These are phyloP conservation scores for Fusarium anguioides DNA, from an alignment of 2,329 filamentous ascomycete genomes.

Conservation along the genomic window DNA sequence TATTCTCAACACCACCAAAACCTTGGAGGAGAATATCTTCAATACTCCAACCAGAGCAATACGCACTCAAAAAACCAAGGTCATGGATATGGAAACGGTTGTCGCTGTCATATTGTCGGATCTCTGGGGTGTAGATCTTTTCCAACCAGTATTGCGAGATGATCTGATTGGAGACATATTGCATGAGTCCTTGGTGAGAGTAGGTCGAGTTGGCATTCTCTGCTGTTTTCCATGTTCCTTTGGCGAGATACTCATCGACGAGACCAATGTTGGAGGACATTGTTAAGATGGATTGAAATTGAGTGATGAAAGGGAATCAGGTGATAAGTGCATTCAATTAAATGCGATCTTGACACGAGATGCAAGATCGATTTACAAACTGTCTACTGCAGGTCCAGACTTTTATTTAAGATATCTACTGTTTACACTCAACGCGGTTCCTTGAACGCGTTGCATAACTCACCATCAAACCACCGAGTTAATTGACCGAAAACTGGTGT, in stretches of 20 bases:
- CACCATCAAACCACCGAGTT: background rate
- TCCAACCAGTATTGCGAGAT: conserved; percentile 43
- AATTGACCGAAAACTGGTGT: background rate
- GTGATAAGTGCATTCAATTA: no score
- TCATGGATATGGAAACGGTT: conserved; percentile 44
- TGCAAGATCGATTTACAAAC: background rate
- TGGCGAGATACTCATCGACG: conserved; percentile 39
- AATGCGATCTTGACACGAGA: background rate
- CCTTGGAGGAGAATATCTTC: conserved; percentile 42
- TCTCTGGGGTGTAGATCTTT: conserved; percentile 38
- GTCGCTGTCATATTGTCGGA: conserved; percentile 27
- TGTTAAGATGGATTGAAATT: background rate
- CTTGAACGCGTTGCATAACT: background rate
- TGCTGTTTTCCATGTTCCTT: conserved; percentile 38
- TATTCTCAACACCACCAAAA: conserved; percentile 41
- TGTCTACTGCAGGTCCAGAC: accelerated
- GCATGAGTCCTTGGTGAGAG: conserved; percentile 42
- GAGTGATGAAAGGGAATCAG: no score
- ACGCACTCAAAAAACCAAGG: conserved; percentile 40
- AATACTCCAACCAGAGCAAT: conserved; percentile 43
- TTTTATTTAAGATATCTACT: background rate
- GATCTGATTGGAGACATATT: conserved; percentile 42
- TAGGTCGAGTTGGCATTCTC: conserved; percentile 44
- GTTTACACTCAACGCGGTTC: conserved; percentile 3
- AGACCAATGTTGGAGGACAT: conserved; percentile 29